Conservation (phyloP, 345 rosid species). For the Citrus mangshanensis region DNA sequence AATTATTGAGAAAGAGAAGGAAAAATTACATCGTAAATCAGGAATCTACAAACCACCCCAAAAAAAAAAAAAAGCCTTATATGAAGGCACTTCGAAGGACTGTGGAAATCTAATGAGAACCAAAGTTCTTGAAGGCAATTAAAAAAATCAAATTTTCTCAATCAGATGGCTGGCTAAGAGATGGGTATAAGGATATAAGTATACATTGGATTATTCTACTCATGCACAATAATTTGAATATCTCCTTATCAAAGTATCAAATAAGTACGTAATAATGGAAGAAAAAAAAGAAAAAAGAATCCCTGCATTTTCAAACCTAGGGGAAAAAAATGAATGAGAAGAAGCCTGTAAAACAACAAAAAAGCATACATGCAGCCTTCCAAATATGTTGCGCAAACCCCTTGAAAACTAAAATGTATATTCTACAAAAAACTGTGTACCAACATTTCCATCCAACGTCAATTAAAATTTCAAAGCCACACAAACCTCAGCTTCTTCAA, state of each 20-base stretch:
- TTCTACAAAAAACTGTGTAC: background rate
- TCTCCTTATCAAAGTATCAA: background rate
- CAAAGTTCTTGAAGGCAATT: background rate
- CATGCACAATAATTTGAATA: background rate
- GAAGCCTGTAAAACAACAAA: background rate
- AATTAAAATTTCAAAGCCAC: background rate
- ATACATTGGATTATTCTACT: background rate
- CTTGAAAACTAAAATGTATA: background rate
- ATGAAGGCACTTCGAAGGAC: background rate
- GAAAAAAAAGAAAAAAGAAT: background rate
- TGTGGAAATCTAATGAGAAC: background rate
- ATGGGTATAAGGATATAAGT: background rate
- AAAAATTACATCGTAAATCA: background rate
- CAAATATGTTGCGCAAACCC: background rate
- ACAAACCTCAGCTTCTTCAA: slow-evolving; percentile 90
- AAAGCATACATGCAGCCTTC: no score
- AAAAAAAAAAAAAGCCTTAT: background rate
- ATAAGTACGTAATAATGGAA: background rate
- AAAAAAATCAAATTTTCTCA: background rate
- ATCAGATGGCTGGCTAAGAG: background rate
- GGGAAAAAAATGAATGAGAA: background rate
- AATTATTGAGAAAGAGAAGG: background rate
- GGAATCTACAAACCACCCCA: background rate
- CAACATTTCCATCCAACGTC: background rate
- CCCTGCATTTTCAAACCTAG: background rate